These are phyloP conservation scores for Cytidiella melzeri DNA, from an alignment of 768 basidiomycete genomes.

Conservation along the genomic window DNA sequence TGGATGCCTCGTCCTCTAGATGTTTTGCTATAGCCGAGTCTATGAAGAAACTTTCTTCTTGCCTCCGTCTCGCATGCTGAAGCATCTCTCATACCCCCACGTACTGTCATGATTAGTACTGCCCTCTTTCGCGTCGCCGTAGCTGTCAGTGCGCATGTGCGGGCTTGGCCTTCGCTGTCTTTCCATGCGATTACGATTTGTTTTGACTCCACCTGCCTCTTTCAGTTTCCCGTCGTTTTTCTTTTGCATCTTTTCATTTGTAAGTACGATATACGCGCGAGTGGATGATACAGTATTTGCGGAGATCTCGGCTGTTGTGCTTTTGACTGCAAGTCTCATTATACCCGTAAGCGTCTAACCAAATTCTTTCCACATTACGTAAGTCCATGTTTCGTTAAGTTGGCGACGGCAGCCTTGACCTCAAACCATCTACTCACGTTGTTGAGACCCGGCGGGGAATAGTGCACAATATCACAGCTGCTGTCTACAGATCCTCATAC, in stretches of 20 bases:
- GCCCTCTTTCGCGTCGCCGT: constrained; percentile 5
- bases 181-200: constrained; percentile 2
- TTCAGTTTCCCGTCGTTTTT: constrained; percentile 10
- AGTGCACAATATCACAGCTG: too few species aligned
- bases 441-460: too few species aligned
- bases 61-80: not conserved
- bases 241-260: constrained; percentile 15
- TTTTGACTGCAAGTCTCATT: too few species aligned
- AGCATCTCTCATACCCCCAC: constrained; percentile 10
- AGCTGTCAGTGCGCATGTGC: not conserved
- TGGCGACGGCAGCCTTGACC: too few species aligned
- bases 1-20: constrained; percentile 40
- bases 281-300: constrained; percentile 15
- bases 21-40: not conserved
- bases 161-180: not conserved
- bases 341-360: too few species aligned
- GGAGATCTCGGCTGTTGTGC: too few species aligned
- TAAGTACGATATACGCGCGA: constrained; percentile 17
- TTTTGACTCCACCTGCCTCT: constrained; percentile 5
- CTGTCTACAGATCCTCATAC: too few species aligned
- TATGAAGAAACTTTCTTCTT: not conserved
- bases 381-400: too few species aligned
- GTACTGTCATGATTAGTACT: constrained; percentile 6
- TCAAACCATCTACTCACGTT: too few species aligned
- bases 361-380: too few species aligned